Evolutionary conservation across 2,329 filamentous ascomycete species (phyloP), one percentile per base, ranked within the genome.

Genomic region (Nigrospora osmanthi): DNA sequence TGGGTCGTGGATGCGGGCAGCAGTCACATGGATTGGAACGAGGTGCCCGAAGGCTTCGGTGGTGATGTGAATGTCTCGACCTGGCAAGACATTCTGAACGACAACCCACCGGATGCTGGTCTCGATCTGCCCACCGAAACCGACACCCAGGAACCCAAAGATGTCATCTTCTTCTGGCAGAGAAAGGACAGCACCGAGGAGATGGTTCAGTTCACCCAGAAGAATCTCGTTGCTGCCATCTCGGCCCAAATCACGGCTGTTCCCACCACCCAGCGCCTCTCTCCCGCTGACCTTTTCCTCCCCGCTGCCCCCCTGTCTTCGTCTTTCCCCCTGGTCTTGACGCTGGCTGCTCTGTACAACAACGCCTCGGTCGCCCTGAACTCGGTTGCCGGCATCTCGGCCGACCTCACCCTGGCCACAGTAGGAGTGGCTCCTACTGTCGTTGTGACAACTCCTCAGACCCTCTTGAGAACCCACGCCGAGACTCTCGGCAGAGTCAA

Each of bases 1-100:
- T 97, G 90, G 88, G 90, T 96, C 12, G 89, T 94, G 6, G 91
- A 96, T 56, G 80, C 89, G 58, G 89, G 89, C 36, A 96, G 83
- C 69, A 80, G 81, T 54, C 91, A 97, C 61, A 85, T 98, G 76
- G 90, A 95, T 65, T 98, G 91, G 90, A 90, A 88, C 55, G 87
- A 91, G 60, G 80, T 90, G 2, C 89, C 90, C 11, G 78, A 85
- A 58, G 85, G 86, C 42, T 83, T 84, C 46, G 84, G 84, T 14
- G 79, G 84, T 46, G 81, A 76, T 49, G 73, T 95, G 49, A 86
- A 86, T 45, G 86, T 96, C 14, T 79, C 83, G n/a, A 93, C 91
- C 13, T 98, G 91, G 90, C 87, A 95, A 58, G 87, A 96, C 48
- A 77, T 97, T 43, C 70, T 96, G 23, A 80, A 85, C 52, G 86